Base-by-base conservation (phyloP, 768 basidiomycete genomes). In the Trametes elegans region DNA sequence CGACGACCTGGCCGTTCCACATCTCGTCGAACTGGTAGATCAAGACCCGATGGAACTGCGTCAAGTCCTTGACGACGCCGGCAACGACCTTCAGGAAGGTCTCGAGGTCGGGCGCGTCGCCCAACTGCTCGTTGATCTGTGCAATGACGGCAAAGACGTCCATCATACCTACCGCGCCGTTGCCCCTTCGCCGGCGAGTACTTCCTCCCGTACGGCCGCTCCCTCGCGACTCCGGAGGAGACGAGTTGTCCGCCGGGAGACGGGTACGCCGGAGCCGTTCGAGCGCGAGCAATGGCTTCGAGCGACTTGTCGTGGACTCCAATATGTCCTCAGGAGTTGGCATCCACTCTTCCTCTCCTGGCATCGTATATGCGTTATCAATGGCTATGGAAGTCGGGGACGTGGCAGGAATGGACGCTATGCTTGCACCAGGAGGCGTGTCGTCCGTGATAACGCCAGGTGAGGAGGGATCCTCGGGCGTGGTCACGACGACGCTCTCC, bases 61-160 rank as follows among this genome's bases (percentile, higher is more conserved):
- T 87, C 55, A 93, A 66, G 66, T 93, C 88, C 70, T 87, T 86
- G 61, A 90, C 74, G 24, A 84, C 73, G 7, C 88, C 88, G 3
- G 87, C 88, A 1, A 83, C 79, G 42, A 90, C 76, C 63, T 90
- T 84, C 63, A 91, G 70, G 66, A 90, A 89, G 24, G 74, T 74
- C 18, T 86, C 81, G 53, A 92, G 66, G 60, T 87, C 84, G 1
- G 79, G 71, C 13, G 87, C 84, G 14, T 76, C 74, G 1, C 82
- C 82, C 3, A 91, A 77, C 64, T 92, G 90, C 57, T 92, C 87
- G 67, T 89, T 90, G 64, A 91, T 85, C 68, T 91, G 87, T 13
- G 82, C 77, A 64, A 91, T 81, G 7, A 91, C 80, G 0, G 84
- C 83, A 57, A 93, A 88, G 1, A 91, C 78, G 63, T 91, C 88